Evolutionary conservation across 345 rosid species (phyloP).

Genomic region (Diplotaxis tenuifolia): DNA sequence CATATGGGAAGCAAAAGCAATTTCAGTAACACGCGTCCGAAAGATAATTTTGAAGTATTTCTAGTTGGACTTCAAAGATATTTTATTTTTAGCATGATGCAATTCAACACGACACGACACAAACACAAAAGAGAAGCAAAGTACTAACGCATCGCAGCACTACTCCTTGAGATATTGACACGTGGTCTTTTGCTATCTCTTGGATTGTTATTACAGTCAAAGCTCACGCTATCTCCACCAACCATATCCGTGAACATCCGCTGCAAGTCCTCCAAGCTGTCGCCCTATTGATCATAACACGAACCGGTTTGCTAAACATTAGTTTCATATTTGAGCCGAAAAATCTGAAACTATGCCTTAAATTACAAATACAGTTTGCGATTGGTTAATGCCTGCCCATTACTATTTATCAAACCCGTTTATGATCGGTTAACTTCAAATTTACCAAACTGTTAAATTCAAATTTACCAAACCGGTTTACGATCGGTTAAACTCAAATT

Average conservation of each 20-base stretch:
- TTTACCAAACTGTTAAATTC: no score
- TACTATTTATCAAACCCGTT: no score
- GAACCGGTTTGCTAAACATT: background rate
- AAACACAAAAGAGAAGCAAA: background rate
- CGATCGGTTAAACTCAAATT: background rate
- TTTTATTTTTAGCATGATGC: conserved; percentile 14
- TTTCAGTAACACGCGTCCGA: background rate
- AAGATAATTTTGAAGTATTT: background rate
- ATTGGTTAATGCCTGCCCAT: background rate
- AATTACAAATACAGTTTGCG: background rate
- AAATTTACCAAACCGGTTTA: background rate
- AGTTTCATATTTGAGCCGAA: background rate
- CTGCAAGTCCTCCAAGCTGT: conserved; percentile 85
- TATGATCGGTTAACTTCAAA: no score
- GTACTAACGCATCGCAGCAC: conserved; percentile 41
- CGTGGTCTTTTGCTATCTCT: conserved; percentile 50
- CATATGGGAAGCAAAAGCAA: background rate
- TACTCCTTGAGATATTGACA: conserved; percentile 38
- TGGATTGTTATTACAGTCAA: conserved; percentile 30
- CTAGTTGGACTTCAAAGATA: background rate
- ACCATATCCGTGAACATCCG: conserved; percentile 86
- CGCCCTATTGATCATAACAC: conserved; percentile 44
- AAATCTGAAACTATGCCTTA: background rate
- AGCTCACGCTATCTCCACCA: conserved; percentile 46
- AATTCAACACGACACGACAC: no score